Percentiles rank a stretch among this genome's conserved stretches.
Conservation (phyloP, 768 basidiomycete species). For the Rickenella mellea region DNA sequence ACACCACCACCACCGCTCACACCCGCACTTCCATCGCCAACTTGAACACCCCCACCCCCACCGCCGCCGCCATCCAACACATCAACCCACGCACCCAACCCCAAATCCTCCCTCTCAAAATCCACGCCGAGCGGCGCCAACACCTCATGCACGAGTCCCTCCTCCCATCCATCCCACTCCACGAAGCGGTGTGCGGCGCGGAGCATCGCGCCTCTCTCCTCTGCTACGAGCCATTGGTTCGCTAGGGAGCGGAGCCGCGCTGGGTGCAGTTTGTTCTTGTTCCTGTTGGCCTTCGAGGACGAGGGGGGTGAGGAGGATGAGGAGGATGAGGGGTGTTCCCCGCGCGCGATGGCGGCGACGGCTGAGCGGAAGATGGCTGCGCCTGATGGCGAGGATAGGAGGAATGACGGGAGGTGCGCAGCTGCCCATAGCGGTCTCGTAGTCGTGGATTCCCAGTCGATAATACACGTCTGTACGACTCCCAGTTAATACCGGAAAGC, state of each 20-base stretch:
- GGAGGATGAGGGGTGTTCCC: conserved; percentile 12
- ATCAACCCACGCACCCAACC: conserved; percentile 13
- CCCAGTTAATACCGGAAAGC: conserved; percentile 4
- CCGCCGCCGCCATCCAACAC: neutral
- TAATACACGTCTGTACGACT: conserved; percentile 60
- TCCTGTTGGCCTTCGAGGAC: neutral
- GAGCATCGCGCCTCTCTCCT: conserved; percentile 52
- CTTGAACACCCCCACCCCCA: neutral
- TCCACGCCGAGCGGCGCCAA: conserved; percentile 65
- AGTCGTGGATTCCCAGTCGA: conserved; percentile 90
- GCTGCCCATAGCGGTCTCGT: conserved; percentile 79
- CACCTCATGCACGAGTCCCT: conserved; percentile 68
- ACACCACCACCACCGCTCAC: neutral
- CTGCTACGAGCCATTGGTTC: conserved; percentile 67
- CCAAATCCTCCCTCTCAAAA: conserved; percentile 35
- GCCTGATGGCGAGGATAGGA: conserved; percentile 70
- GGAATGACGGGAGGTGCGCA: conserved; percentile 73
- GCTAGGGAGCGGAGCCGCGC: conserved; percentile 36
- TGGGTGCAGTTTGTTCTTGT: conserved; percentile 12
- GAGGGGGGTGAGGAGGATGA: conserved; percentile 10
- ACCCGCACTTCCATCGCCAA: neutral
- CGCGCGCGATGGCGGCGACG: conserved; percentile 37
- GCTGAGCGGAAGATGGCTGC: conserved; percentile 61
- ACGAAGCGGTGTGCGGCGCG: conserved; percentile 72
- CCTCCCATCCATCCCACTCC: conserved; percentile 92